Evolutionary conservation across 768 basidiomycete species (phyloP).

Genomic region (Brasilioporus rufonigricans): DNA sequence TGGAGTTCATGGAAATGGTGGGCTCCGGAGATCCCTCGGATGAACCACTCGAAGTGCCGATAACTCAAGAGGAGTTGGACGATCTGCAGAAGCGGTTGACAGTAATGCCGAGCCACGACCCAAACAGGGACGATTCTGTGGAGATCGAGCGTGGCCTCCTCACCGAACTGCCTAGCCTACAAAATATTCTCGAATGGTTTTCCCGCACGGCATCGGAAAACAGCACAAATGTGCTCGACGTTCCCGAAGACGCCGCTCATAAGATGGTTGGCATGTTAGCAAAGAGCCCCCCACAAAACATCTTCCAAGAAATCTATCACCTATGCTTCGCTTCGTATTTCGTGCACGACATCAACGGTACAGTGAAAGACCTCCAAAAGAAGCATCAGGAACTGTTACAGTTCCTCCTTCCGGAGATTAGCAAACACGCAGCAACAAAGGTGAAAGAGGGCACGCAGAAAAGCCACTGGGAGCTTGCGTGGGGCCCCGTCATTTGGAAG

Average conservation of each 20-base stretch:
- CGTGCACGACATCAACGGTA: not conserved
- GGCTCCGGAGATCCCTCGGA: not conserved
- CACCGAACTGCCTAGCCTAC: not conserved
- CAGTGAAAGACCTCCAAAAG: not conserved
- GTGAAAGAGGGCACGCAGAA: no score
- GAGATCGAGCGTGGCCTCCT: not conserved
- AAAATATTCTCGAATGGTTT: not conserved
- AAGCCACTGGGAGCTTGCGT: conserved; percentile 4
- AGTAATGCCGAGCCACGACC: not conserved
- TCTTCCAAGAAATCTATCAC: conserved; percentile 5
- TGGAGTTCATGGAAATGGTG: not conserved
- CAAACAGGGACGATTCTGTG: not conserved
- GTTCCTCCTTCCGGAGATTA: not conserved
- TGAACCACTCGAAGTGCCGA: not conserved
- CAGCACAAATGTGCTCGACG: not conserved
- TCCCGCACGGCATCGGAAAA: not conserved
- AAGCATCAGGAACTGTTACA: not conserved
- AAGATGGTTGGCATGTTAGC: not conserved
- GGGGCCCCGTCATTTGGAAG: conserved; percentile 15
- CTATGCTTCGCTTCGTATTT: conserved; percentile 3
- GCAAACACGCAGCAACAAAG: not conserved
- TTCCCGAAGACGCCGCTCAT: not conserved
- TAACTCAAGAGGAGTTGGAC: no score
- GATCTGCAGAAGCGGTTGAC: not conserved
- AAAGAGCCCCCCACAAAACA: not conserved